phyloP scores from a whole-genome alignment of 495 filamentous ascomycete genomes.

The Neurospora sp. region DNA sequence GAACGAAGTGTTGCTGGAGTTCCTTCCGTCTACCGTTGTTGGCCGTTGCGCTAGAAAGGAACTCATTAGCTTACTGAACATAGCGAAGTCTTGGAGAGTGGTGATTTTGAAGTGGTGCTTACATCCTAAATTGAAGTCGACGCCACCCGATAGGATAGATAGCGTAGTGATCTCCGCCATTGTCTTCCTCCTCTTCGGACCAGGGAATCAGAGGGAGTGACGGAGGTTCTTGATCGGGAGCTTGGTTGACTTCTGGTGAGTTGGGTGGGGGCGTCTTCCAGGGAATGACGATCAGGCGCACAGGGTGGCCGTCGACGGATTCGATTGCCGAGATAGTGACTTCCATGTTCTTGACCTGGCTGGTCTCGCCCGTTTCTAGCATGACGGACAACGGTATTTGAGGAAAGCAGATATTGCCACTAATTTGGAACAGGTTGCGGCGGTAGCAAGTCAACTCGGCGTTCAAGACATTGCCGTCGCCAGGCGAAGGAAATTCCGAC shows the following conservation, averaged over 20 bases:
- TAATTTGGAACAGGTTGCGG: constrained; percentile 86
- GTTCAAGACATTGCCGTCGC: constrained; percentile 55
- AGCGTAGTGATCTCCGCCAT: constrained; percentile 55
- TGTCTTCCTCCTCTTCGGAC: constrained; percentile 58
- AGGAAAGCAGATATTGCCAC: constrained; percentile 73
- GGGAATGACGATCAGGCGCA: constrained; percentile 87
- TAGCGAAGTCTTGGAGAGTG: not conserved
- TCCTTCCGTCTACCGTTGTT: constrained; percentile 71
- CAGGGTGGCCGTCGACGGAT: constrained; percentile 78
- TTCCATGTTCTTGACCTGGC: constrained; percentile 72
- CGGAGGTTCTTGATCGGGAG: constrained; percentile 44
- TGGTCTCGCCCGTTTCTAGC: constrained; percentile 71
- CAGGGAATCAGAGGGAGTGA: constrained; percentile 68
- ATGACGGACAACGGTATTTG: constrained; percentile 62
- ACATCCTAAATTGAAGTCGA: constrained; percentile 78
- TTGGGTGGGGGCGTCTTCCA: constrained; percentile 88
- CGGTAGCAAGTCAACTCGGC: constrained; percentile 87
- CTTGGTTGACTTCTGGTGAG: constrained; percentile 45
- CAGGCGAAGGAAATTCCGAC: constrained; percentile 69
- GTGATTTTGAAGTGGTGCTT: constrained; percentile 10
- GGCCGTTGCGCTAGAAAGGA: constrained; percentile 39
- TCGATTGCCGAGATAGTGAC: constrained; percentile 78
- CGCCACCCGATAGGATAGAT: constrained; percentile 87
- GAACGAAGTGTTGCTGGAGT: constrained; percentile 72
- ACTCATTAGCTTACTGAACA: constrained; percentile 10